Percentiles rank a stretch among this genome's conserved stretches.
Conservation (phyloP, 2,329 filamentous ascomycete species). For the Penicillium polonicum region DNA sequence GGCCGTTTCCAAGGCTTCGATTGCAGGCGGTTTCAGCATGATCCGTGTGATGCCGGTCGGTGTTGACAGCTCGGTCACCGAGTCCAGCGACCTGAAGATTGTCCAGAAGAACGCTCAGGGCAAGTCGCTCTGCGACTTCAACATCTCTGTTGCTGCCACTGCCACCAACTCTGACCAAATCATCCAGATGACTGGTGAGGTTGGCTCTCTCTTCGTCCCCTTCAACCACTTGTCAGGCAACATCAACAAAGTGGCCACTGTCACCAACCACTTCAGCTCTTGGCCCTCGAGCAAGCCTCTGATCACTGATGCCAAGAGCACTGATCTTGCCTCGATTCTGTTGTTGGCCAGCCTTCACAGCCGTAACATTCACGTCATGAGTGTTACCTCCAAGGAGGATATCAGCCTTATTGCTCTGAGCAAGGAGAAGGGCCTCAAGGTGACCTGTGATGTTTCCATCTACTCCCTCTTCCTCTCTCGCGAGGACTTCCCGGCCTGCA, state of each 20-base stretch:
- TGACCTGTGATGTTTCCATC: conserved; percentile 79
- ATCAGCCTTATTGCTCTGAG: conserved; percentile 73
- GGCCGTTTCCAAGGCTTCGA: conserved; percentile 68
- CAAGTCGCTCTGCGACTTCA: conserved; percentile 72
- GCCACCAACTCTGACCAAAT: conserved; percentile 73
- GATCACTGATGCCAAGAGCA: conserved; percentile 76
- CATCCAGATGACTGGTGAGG: conserved; percentile 67
- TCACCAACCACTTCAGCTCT: conserved; percentile 73
- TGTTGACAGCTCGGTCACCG: conserved; percentile 69
- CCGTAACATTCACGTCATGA: conserved; percentile 76
- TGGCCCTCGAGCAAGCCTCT: conserved; percentile 79
- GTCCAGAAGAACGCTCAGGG: conserved; percentile 70
- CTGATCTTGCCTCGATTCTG: conserved; percentile 76
- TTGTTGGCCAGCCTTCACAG: conserved; percentile 75
- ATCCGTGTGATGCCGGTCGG: conserved; percentile 75
- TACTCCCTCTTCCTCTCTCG: conserved; percentile 74
- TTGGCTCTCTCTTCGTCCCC: conserved; percentile 77
- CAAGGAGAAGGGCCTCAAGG: conserved; percentile 77
- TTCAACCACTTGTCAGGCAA: conserved; percentile 80
- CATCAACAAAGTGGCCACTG: conserved; percentile 78
- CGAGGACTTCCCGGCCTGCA: conserved; percentile 66
- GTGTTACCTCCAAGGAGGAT: conserved; percentile 77
- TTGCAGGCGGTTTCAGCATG: conserved; percentile 76
- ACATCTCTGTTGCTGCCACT: conserved; percentile 74
- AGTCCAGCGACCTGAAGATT: conserved; percentile 67